Base-by-base conservation (phyloP, 2,329 filamentous ascomycete genomes). In the Alternaria arborescens region DNA sequence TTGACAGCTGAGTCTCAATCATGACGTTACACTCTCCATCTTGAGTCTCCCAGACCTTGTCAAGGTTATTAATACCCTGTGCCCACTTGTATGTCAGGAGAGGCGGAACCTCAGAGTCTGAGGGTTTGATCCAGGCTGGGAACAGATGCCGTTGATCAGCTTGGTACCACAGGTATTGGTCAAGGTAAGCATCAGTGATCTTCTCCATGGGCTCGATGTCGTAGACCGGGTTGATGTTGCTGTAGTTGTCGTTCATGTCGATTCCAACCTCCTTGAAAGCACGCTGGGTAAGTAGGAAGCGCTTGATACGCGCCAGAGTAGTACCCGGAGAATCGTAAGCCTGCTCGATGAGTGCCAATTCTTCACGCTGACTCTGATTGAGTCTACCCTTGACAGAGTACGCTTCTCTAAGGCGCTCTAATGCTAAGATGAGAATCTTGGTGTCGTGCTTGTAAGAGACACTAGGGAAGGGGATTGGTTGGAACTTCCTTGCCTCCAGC, bases 171-270 rank as follows among this genome's bases (percentile, higher is more conserved):
- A 99, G 85, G 73, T 99, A 99, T 75, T 99, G 96, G 73, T 99
- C 95, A 50, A 99, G 87, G 72, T 99, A 99, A 3, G 95, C 96
- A 80, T 99, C 95, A 40, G 94, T 99, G 71, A 99, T 99, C 83
- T 99, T 99, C 83, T 99, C 95, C 61, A 99, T 97, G 0, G 95
- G 95, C 80, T 99, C 96, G 61, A 99, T 95, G 69, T 99, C 95
- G 76, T 99, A 99, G 1, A 99, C 95, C 0, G 95, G 96, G 76
- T 99, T 99, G 83, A 99, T 99, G 18, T 93, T 94, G 84, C 89
- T 98, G 82, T 99, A 99, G 76, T 99, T 99, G 82, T 99, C 95
- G 78, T 99, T 99, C 95, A 99, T 99, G 77, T 99, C 95, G 69
- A 99, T 99, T 56, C 94, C 95, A 44, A 99, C 95, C 81, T 99